A percentile compares a stretch with the other conserved stretches of the same genome.
Evolutionary conservation across 1,284 basidiomycete genomes (phyloP).

Genomic region (Melampsora larici-populina): DNA sequence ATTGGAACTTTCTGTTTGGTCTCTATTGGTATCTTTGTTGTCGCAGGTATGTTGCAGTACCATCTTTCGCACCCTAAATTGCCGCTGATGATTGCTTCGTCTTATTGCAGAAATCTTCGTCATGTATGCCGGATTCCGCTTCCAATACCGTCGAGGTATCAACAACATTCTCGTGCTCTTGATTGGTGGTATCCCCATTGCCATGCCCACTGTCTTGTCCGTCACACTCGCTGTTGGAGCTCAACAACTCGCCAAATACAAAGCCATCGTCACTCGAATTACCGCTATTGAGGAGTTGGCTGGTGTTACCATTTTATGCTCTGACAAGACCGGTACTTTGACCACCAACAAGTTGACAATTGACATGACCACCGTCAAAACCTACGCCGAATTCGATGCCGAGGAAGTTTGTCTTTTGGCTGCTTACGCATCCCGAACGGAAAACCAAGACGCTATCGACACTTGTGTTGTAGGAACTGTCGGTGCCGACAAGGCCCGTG

Average conservation of each 20-base stretch:
- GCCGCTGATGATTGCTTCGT: not conserved
- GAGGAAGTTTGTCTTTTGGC: constrained; percentile 89
- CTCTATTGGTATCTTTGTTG: constrained; percentile 62
- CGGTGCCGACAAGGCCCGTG: constrained; percentile 63
- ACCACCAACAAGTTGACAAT: constrained; percentile 99
- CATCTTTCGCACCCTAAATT: not conserved
- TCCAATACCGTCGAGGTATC: constrained; percentile 85
- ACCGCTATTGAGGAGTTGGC: constrained; percentile 96
- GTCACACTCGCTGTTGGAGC: constrained; percentile 97
- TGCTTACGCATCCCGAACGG: constrained; percentile 92
- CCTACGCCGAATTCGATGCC: constrained; percentile 80
- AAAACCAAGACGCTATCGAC: constrained; percentile 99
- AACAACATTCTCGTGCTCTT: constrained; percentile 94
- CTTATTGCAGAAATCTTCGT: constrained; percentile 66
- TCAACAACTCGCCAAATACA: constrained; percentile 95
- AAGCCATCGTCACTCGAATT: constrained; percentile 97
- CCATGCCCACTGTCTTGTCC: constrained; percentile 90
- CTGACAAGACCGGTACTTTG: constrained; percentile 55
- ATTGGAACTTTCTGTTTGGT: constrained; percentile 94
- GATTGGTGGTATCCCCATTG: constrained; percentile 98
- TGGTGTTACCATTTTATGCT: constrained; percentile 80
- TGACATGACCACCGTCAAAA: constrained; percentile 85
- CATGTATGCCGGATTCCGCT: constrained; percentile 80
- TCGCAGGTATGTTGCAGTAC: constrained; percentile 35
- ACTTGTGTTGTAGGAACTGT: constrained; percentile 67